Conservation (phyloP, 164 flowering plant genomes). For the Vitis cinerea region DNA sequence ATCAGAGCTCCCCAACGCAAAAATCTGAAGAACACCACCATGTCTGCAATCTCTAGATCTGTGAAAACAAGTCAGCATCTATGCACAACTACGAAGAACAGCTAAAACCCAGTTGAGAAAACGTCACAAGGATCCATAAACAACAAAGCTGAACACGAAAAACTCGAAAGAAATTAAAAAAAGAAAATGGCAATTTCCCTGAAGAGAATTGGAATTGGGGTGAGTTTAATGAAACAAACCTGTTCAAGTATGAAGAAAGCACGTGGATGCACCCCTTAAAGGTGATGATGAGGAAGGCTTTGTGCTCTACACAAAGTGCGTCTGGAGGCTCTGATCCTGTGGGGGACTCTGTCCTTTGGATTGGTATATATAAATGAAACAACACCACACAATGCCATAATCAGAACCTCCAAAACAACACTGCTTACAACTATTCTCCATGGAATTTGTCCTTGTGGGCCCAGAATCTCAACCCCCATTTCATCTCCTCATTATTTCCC, state of each 20-base stretch:
- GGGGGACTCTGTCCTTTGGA: too few relatives aligned
- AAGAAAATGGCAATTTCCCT: background rate
- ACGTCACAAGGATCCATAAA: background rate
- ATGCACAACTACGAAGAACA: too few relatives aligned
- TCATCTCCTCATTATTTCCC: background rate
- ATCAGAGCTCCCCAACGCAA: slow-evolving; percentile 12
- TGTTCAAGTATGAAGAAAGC: slow-evolving; percentile 1
- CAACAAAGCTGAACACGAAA: background rate
- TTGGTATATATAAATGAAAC: too few relatives aligned
- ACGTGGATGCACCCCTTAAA: background rate
- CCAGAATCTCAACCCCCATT: background rate
- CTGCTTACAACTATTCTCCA: too few relatives aligned
- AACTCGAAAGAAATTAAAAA: background rate
- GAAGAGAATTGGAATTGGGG: background rate
- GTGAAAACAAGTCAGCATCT: background rate
- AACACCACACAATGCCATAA: too few relatives aligned
- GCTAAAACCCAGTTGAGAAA: background rate
- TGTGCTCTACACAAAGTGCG: background rate
- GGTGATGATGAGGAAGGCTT: background rate
- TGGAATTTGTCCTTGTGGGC: background rate
- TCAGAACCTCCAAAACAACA: too few relatives aligned
- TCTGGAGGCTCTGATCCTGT: too few relatives aligned
- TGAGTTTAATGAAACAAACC: background rate
- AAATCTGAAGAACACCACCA: background rate
- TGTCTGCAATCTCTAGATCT: slow-evolving; percentile 4